These are phyloP conservation scores for Farysia itapuensis DNA, from an alignment of 1,284 basidiomycete species.

Conservation along the genomic window DNA sequence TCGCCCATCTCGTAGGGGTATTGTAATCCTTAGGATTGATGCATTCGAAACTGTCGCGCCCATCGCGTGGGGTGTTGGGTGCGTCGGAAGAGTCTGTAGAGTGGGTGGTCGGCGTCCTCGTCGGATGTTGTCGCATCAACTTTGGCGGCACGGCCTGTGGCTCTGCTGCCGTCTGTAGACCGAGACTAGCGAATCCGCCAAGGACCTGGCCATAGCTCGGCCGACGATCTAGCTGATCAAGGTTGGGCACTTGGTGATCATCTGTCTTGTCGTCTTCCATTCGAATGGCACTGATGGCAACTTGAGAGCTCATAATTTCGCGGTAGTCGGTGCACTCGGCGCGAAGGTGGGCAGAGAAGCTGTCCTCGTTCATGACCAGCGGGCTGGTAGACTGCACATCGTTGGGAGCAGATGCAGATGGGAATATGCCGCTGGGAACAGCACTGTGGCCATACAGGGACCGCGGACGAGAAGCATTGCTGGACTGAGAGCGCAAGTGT, in stretches of 20 bases:
- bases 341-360: slow-evolving; percentile 46
- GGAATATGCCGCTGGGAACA: background rate
- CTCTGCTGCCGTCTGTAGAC: slow-evolving; percentile 11
- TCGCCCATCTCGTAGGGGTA: slow-evolving; percentile 14
- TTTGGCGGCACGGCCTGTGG: background rate
- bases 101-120: slow-evolving; percentile 8
- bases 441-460: background rate
- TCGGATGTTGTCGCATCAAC: slow-evolving; percentile 1
- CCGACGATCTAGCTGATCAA: slow-evolving; percentile 1
- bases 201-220: slow-evolving; percentile 24
- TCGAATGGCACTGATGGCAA: slow-evolving; percentile 20
- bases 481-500: slow-evolving; percentile 20
- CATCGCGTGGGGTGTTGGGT: slow-evolving; percentile 19
- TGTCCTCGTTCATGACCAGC: slow-evolving; percentile 26
- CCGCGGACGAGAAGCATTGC: slow-evolving; percentile 1
- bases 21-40: background rate
- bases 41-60: slow-evolving; percentile 24
- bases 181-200: slow-evolving; percentile 32
- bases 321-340: slow-evolving; percentile 42
- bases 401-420: background rate
- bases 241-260: background rate
- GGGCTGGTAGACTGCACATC: background rate
- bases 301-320: slow-evolving; percentile 41
- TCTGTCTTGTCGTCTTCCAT: slow-evolving; percentile 7
- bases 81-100: slow-evolving; percentile 17